Percentiles rank a stretch among this genome's conserved stretches.
These are phyloP conservation scores for Wallacemonas sp. DNA, from an alignment of 208 protist species.

Conservation along the genomic window DNA sequence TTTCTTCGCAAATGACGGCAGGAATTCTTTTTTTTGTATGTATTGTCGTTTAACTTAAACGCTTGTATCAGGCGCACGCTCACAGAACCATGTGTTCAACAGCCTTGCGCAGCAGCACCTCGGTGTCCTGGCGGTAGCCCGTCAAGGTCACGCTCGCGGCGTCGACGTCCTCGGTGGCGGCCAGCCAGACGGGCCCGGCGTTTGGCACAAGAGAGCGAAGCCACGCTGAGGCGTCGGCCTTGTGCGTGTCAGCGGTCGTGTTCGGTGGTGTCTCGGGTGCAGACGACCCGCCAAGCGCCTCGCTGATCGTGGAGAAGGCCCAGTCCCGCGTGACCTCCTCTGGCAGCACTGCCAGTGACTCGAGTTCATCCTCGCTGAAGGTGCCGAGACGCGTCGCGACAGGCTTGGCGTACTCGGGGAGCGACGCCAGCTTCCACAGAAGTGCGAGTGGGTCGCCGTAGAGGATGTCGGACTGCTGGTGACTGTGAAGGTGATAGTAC, in stretches of 20 bases:
- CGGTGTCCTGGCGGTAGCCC: constrained; percentile 59
- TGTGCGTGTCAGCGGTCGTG: not conserved
- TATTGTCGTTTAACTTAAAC: not conserved
- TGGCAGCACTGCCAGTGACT: not conserved
- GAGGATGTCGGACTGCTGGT: constrained; percentile 6
- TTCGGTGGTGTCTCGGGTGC: too few species aligned
- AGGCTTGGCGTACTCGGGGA: constrained; percentile 25
- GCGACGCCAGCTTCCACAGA: constrained; percentile 56
- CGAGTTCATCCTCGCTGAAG: constrained; percentile 10
- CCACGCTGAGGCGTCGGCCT: too few species aligned
- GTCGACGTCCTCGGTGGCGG: constrained; percentile 49
- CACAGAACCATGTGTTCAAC: constrained; percentile 39
- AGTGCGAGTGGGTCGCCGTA: constrained; percentile 74
- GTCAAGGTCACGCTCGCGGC: constrained; percentile 64
- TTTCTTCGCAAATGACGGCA: too few species aligned
- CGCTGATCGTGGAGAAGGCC: not conserved
- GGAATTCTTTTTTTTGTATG: too few species aligned
- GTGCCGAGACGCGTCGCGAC: constrained; percentile 16
- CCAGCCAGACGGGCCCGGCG: constrained; percentile 66
- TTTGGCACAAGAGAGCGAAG: constrained; percentile 30
- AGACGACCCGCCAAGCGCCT: not conserved
- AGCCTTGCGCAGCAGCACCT: constrained; percentile 65
- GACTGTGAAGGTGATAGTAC: constrained; percentile 13
- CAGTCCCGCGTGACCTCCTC: constrained; percentile 19
- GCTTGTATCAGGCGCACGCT: not conserved